Evolutionary conservation across 805 yeast species (phyloP), one percentile per base, ranked within the genome.

Genomic region (Ogataea paradorogensis): DNA sequence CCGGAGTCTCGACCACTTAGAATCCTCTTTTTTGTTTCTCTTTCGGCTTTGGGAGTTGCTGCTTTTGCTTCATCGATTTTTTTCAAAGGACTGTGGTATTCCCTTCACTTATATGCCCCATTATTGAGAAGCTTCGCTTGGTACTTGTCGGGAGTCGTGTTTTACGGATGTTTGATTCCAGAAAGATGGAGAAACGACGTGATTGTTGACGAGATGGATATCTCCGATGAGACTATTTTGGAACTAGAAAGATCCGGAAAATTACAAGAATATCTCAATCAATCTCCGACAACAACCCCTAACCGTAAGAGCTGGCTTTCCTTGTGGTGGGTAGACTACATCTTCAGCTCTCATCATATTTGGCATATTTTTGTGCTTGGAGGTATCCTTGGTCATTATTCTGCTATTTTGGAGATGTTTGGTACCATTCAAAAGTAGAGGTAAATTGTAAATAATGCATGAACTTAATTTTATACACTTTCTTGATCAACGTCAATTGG

Each of bases 291-390:
- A 2, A 30, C 45, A 23, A 59, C 69, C 15, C 53, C 50, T 9
- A 40, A 55, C 18, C 51, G 59, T 28, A 50, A 61, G 2, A 67
- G 65, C 11, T 70, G 81, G 38, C 52, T 63, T 25, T 78, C 88
- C 1, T 59, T 84, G 15, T 91, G 84, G 91, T 89, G 96, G 91
- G 81, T 81, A 11, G 93, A 85, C 52, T 84, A 83, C 59, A 60
- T 75, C 20, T 69, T 81, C 38, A 74, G 79, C 29, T 86, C 96
- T 26, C 99, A 91, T 62, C 90, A 89, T 55, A 69, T 91, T 22
- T 91, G 99, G 99, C 99, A 91, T 64, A 59, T 88, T 9, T 87
- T 84, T 57, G 99, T 93, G 22, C 74, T 93, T 13, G 71, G 84
- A 18, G 99, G 99, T 2, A 80, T 88, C n/a, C 62, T 84, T 29